These are phyloP conservation scores for Mycena galopus DNA, from an alignment of 768 basidiomycete species.

Conservation along the genomic window DNA sequence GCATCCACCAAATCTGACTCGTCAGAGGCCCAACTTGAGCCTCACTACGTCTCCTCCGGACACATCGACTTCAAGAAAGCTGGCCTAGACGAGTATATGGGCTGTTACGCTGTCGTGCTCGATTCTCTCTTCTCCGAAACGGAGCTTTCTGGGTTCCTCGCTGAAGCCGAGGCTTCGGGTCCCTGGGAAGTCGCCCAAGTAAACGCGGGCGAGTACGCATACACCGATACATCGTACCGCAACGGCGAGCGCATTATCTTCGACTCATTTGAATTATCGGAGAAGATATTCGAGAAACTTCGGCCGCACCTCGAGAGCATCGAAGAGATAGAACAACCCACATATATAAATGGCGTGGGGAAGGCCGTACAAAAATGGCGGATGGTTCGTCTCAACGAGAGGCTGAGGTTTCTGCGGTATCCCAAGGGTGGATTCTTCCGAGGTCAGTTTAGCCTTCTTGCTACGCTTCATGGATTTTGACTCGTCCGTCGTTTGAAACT, in stretches of 20 bases:
- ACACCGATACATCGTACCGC: slow-evolving; percentile 26
- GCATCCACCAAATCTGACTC: neutral
- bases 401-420: slow-evolving; percentile 31
- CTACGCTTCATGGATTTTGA: neutral
- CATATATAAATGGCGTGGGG: slow-evolving; percentile 10
- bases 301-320: slow-evolving; percentile 29
- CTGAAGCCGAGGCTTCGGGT: slow-evolving; percentile 25
- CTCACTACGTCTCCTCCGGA: slow-evolving; percentile 23
- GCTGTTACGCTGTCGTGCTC: slow-evolving; percentile 31
- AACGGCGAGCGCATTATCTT: slow-evolving; percentile 35
- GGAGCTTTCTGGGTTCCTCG: slow-evolving; percentile 28
- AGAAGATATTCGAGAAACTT: slow-evolving; percentile 26
- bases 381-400: slow-evolving; percentile 32
- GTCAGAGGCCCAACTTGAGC: neutral
- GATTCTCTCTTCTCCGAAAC: slow-evolving; percentile 29
- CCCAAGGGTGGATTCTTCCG: slow-evolving; percentile 25
- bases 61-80: slow-evolving; percentile 23
- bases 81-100: slow-evolving; percentile 23
- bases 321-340: slow-evolving; percentile 28
- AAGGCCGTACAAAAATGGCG: slow-evolving; percentile 31
- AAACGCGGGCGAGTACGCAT: slow-evolving; percentile 20
- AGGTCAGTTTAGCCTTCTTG: neutral
- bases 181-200: slow-evolving; percentile 32
- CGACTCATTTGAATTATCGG: slow-evolving; percentile 29
- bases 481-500: no score